Conservation (phyloP, 768 basidiomycete species). For the Rhizopogon vinicolor region DNA sequence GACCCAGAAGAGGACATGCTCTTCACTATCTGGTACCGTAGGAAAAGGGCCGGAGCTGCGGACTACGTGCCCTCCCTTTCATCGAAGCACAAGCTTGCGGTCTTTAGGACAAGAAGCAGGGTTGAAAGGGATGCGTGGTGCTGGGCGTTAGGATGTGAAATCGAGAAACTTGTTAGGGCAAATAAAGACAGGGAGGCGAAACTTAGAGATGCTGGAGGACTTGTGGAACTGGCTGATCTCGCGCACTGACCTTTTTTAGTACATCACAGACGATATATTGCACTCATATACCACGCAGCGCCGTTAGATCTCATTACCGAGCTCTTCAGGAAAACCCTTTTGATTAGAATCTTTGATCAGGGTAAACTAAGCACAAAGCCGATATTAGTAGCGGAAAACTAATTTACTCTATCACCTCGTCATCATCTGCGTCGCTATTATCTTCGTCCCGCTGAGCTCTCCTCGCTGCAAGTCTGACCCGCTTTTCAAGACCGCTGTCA, state of each 20-base stretch:
- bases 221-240: constrained; percentile 29
- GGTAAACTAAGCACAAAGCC: neutral
- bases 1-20: constrained; percentile 86
- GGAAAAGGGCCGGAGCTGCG: constrained; percentile 22
- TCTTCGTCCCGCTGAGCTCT: constrained; percentile 40
- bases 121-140: constrained; percentile 94
- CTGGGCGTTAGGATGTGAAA: constrained; percentile 88
- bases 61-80: constrained; percentile 44
- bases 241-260: neutral
- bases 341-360: neutral
- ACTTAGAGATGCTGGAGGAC: constrained; percentile 59
- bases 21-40: constrained; percentile 74
- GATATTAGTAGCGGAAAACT: neutral
- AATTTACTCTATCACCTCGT: constrained; percentile 52
- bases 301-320: too few relatives aligned
- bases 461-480: constrained; percentile 54
- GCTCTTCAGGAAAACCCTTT: neutral
- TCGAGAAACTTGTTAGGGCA: constrained; percentile 70
- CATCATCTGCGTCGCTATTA: constrained; percentile 36
- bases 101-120: constrained; percentile 75
- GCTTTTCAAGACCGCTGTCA: constrained; percentile 58
- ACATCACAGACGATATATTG: neutral
- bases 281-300: neutral
- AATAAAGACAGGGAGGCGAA: constrained; percentile 60
- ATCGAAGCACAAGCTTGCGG: constrained; percentile 52